Base-by-base conservation (phyloP, 192 early-diverging fungal species). In the Paraglomus occultum region DNA sequence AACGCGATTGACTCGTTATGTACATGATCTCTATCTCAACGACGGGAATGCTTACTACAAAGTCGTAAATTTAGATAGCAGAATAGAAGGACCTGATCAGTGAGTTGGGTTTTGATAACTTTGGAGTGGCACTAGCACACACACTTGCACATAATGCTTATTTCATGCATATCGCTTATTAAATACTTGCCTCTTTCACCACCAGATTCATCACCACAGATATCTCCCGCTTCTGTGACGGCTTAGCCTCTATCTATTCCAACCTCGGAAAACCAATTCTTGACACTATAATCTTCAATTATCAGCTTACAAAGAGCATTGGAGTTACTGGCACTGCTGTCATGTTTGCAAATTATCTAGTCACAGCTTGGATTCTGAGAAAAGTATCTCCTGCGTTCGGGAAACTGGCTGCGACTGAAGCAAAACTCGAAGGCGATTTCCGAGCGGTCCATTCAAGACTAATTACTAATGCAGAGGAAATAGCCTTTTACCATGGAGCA, bases 381-480 rank as follows among this genome's bases (percentile, higher is more conserved):
- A 80, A 83, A 9, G 82, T 94, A 42, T 92, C 96, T 0, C 97
- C 97, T 60, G 87, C 95, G 7, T 99, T 98, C 77, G 96, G 96
- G 45, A 95, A 92, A 76, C 78, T 96, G 74, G 94, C 89, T 20
- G 96, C 94, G 8, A 83, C 89, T 62, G 94, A 98, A 74, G 92
- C 94, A 65, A 89, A 89, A 17, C 79, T 99, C 42, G 92, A 92
- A 73, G 97, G 95, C 73, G 95, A 97, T 64, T 95, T 98, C 84
- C 91, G 95, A 54, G 91, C 86, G 71, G 87, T 91, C 11, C 95
- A 99, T 77, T 89, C 93, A 22, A 87, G 97, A n/a, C 75, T 99
- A 20, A 94, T 97, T 44, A 93, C 92, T 70, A 92, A 99, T 71
- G 94, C 95, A 20, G 97, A 97, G 74, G 97, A 99, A 74, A 85